phyloP scores from a whole-genome alignment of 2,329 filamentous ascomycete genomes.

The Gaeumannomyces sp. region DNA sequence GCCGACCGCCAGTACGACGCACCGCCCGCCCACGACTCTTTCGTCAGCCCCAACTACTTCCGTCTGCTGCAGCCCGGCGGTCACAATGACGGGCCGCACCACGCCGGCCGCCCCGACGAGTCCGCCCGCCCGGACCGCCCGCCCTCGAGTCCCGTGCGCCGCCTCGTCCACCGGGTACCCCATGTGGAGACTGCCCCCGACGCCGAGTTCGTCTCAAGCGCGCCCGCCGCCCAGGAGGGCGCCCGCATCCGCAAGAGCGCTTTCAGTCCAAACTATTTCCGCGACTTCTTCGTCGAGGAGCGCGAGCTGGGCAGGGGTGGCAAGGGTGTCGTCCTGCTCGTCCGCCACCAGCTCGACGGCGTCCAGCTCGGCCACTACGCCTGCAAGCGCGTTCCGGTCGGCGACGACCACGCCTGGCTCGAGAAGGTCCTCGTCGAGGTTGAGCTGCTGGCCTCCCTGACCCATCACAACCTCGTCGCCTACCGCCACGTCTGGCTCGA shows the following conservation, averaged over 20 bases:
- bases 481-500: constrained; percentile 98
- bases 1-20: constrained; percentile 42
- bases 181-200: constrained; percentile 19
- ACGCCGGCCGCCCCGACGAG: constrained; percentile 50
- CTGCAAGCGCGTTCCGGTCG: constrained; percentile 93
- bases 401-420: constrained; percentile 90
- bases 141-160: constrained; percentile 48
- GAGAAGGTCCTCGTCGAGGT: constrained; percentile 93
- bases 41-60: constrained; percentile 90
- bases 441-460: constrained; percentile 82
- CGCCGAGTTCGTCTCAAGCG: constrained; percentile 48
- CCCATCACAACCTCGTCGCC: constrained; percentile 90
- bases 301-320: constrained; percentile 80
- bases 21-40: constrained; percentile 50
- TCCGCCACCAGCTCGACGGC: constrained; percentile 85
- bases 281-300: constrained; percentile 88
- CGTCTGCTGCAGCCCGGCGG: constrained; percentile 69
- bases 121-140: constrained; percentile 35
- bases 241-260: constrained; percentile 78
- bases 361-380: constrained; percentile 67
- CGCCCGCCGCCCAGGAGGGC: constrained; percentile 36
- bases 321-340: constrained; percentile 91
- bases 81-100: constrained; percentile 38
- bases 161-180: constrained; percentile 41
- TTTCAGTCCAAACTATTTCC: constrained; percentile 90